Evolutionary conservation across 495 filamentous ascomycete species (phyloP), one percentile per base, ranked within the genome.

Genomic region (Penicillium lagena): DNA sequence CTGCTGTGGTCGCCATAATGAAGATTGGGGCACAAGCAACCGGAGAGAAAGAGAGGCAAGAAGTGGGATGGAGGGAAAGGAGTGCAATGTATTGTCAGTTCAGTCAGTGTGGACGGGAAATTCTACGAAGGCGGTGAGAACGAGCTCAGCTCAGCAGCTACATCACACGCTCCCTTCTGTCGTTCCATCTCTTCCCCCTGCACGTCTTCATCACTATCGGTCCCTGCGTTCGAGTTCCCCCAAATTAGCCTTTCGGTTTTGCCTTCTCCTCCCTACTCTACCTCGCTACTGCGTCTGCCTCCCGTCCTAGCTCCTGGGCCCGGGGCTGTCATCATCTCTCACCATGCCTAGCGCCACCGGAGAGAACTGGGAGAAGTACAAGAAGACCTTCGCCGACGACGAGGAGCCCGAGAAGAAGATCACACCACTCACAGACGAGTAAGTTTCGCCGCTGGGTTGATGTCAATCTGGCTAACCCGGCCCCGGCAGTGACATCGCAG

Each of bases 381-480:
- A 81, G 71, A 96, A 98, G 78, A 86, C 85, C 59, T 98, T 86
- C 59, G 91, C 84, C 46, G 93, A 98, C 62, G 93, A 98, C 52
- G 93, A 97, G 62, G 79, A 89, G 64, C 87, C 90, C 60, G 93
- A 98, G 78, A 98, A 98, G 86, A 98, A 97, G 79, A 98, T 97
- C 60, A 89, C 89, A 33, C 93, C 93, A 47, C 75, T 98, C 31
- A 81, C 90, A 52, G 93, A 96, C 75, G 90, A 95, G 90, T 97
- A 75, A 56, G 86, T 77, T 38, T 9, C 7, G n/a, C 12, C 15
- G 15, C 9, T 36, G 9, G 22, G 4, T 22, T 22, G 22, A 22
- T 22, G 22, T 22, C 22, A 22, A 22, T 22, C 22, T 22, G 22
- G 22, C 22, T 22, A 22, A 22, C 22, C 22, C 48, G 37, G 46